Conservation (phyloP, 371 early-diverging fungal species). For the Capniomyces stellatus region DNA sequence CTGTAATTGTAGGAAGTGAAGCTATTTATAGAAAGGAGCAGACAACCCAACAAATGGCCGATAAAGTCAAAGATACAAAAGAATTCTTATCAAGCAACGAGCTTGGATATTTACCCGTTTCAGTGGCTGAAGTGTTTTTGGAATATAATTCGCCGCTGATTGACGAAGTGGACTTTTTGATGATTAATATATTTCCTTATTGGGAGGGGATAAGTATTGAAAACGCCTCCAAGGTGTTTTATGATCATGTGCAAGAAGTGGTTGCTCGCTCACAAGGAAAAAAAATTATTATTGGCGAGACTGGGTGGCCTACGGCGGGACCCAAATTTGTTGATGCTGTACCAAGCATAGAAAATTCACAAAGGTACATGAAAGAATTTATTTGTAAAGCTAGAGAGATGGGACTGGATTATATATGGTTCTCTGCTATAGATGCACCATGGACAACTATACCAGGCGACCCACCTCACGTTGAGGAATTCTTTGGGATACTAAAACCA, state of each 20-base stretch:
- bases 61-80: constrained; percentile 27
- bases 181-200: constrained; percentile 46
- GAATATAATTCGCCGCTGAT: constrained; percentile 27
- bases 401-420: constrained; percentile 35
- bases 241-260: constrained; percentile 28
- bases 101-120: constrained; percentile 28
- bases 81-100: constrained; percentile 18
- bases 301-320: constrained; percentile 49
- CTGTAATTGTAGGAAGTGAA: constrained; percentile 43
- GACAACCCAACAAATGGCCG: constrained; percentile 19
- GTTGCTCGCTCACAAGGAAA: constrained; percentile 26
- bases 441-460: constrained; percentile 33
- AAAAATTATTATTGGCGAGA: constrained; percentile 33
- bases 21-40: constrained; percentile 35
- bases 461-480: constrained; percentile 36
- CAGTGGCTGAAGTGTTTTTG: constrained; percentile 38
- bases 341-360: constrained; percentile 29
- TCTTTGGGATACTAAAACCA: constrained; percentile 32
- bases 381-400: constrained; percentile 22
- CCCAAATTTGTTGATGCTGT: constrained; percentile 24
- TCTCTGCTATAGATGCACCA: constrained; percentile 36
- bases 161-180: constrained; percentile 35
- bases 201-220: constrained; percentile 40
- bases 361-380: constrained; percentile 24
- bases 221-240: constrained; percentile 26